phyloP scores from a whole-genome alignment of 768 basidiomycete genomes.

The Russula sp. region DNA sequence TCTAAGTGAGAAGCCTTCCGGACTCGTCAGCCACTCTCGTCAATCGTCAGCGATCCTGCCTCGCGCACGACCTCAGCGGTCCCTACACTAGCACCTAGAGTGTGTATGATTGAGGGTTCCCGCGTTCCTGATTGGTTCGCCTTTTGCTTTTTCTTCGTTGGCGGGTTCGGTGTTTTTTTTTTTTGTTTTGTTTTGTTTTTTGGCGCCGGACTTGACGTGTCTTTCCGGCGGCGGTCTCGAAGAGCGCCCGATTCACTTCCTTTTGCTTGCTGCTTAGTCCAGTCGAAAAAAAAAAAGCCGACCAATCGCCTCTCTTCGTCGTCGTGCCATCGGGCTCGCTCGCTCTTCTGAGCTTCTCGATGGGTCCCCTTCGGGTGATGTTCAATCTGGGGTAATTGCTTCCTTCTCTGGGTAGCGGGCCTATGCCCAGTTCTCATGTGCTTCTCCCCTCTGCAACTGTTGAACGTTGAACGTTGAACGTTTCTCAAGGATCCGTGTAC shows the following conservation, averaged over 20 bases:
- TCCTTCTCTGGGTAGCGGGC: background rate
- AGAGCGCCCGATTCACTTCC: background rate
- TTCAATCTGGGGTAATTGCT: background rate
- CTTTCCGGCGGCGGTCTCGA: background rate
- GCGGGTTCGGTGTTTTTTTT: background rate
- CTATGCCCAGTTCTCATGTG: background rate
- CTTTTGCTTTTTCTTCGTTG: background rate
- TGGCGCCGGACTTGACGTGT: background rate
- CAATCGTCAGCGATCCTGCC: background rate
- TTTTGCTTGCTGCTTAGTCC: background rate
- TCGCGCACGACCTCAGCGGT: background rate
- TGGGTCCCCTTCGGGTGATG: background rate
- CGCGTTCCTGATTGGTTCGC: background rate
- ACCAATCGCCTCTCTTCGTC: slow-evolving; percentile 1
- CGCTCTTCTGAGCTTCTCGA: background rate
- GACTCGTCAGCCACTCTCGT: background rate
- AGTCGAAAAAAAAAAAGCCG: background rate
- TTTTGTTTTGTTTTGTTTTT: background rate
- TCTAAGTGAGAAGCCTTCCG: slow-evolving; percentile 8
- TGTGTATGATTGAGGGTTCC: background rate
- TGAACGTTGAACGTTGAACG: no score
- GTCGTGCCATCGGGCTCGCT: background rate
- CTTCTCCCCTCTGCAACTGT: background rate
- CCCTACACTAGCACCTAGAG: background rate
- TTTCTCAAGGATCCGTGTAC: background rate